These are phyloP conservation scores for Lodderomyces oxycetoniae DNA, from an alignment of 1,139 yeast species.

Conservation along the genomic window DNA sequence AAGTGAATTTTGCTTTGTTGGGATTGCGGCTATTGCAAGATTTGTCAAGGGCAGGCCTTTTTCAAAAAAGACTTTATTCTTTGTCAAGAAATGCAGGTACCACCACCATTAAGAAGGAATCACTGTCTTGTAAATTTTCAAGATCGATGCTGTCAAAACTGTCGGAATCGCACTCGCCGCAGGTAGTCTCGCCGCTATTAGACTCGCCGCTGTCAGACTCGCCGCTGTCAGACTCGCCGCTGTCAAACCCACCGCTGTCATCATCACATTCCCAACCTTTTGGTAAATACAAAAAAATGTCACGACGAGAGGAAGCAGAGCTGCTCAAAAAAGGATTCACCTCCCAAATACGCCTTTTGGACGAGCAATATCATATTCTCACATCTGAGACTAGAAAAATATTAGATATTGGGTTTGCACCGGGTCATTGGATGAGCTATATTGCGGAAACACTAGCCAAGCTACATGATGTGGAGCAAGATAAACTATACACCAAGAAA, in stretches of 20 bases:
- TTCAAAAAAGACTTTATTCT: too few relatives aligned
- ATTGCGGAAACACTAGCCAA: slow-evolving; percentile 38
- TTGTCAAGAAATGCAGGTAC: too few relatives aligned
- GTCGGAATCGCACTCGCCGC: too few relatives aligned
- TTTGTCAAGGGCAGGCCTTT: too few relatives aligned
- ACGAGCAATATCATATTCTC: slow-evolving; percentile 27
- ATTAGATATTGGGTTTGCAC: slow-evolving; percentile 70
- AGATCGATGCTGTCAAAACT: too few relatives aligned
- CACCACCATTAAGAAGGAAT: too few relatives aligned
- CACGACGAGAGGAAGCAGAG: slow-evolving; percentile 14
- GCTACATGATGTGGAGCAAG: slow-evolving; percentile 27
- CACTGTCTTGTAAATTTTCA: too few relatives aligned
- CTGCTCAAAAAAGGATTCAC: slow-evolving; percentile 21
- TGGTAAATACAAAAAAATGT: slow-evolving; percentile 3
- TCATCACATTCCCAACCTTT: slow-evolving; percentile 2
- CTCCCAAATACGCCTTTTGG: slow-evolving; percentile 21
- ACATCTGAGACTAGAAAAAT: slow-evolving; percentile 24
- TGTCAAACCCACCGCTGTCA: neutral
- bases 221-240: too few relatives aligned
- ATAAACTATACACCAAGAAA: slow-evolving; percentile 42
- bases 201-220: too few relatives aligned
- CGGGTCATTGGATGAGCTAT: slow-evolving; percentile 94
- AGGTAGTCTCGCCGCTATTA: too few relatives aligned
- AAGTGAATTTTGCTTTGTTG: too few relatives aligned
- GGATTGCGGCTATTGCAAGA: too few relatives aligned